Percentiles rank a stretch among this genome's conserved stretches.
Evolutionary conservation across 176 grass and related monocot genomes (phyloP).

Genomic region (Eleusine coracana): DNA sequence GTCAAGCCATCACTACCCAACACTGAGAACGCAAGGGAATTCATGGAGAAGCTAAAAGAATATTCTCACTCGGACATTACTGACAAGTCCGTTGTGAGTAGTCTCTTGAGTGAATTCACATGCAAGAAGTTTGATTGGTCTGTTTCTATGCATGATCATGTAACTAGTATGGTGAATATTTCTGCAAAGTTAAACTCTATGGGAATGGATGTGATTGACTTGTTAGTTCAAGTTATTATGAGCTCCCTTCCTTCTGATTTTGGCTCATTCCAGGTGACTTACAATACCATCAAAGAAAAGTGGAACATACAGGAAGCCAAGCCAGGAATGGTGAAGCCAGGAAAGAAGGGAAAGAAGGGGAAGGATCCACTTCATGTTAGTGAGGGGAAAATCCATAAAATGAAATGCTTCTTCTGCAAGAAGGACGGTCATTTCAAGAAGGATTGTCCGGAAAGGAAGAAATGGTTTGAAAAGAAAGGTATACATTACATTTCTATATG

Average conservation of each 20-base stretch:
- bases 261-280: slow-evolving; percentile 17
- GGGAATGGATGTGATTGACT: too few relatives aligned
- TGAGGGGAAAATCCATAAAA: neutral
- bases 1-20: neutral
- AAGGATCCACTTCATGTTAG: neutral
- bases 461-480: too few relatives aligned
- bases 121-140: neutral
- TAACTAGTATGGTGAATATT: too few relatives aligned
- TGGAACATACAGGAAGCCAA: slow-evolving; percentile 13
- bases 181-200: too few relatives aligned
- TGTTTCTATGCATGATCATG: neutral
- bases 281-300: slow-evolving; percentile 31
- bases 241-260: neutral
- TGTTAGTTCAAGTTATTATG: neutral
- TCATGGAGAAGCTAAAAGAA: neutral
- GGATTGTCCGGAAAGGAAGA: neutral
- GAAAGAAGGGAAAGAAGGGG: neutral
- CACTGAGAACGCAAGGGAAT: neutral
- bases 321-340: neutral
- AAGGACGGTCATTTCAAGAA: neutral
- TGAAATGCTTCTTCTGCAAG: neutral
- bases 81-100: neutral
- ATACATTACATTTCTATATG: too few relatives aligned
- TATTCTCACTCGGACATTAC: too few relatives aligned
- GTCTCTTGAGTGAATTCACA: neutral